Evolutionary conservation across 352 stramenopile genomes (phyloP).

Genomic region (Phytophthora idaei): DNA sequence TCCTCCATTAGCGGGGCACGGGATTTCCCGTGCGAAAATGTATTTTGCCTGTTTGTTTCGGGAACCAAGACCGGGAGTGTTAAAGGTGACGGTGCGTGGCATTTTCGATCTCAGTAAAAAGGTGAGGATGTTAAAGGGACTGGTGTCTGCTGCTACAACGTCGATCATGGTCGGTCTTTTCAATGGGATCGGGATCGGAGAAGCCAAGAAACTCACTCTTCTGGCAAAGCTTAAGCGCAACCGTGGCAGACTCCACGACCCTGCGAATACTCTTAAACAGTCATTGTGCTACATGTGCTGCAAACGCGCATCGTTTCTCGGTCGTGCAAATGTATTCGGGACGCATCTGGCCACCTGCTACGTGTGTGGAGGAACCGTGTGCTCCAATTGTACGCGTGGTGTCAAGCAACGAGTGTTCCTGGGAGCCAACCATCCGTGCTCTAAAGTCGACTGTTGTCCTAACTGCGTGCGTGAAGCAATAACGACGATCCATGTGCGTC

Average conservation of each 20-base stretch:
- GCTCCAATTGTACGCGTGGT: conserved; percentile 40
- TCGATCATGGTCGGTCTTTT: conserved; percentile 46
- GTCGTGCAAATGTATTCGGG: conserved; percentile 21
- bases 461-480: conserved; percentile 42
- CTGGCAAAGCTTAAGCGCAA: conserved; percentile 26
- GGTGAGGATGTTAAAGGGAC: conserved; percentile 24
- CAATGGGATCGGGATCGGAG: conserved; percentile 45
- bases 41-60: conserved; percentile 50
- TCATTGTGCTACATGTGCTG: conserved; percentile 23
- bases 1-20: conserved; percentile 39
- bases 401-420: conserved; percentile 55
- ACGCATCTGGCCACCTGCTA: conserved; percentile 39
- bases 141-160: conserved; percentile 32
- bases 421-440: conserved; percentile 21
- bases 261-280: conserved; percentile 9
- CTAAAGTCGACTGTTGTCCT: conserved; percentile 39
- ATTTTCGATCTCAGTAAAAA: conserved; percentile 53
- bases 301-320: conserved; percentile 31
- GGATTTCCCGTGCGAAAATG: conserved; percentile 39
- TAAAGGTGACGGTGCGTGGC: conserved; percentile 47
- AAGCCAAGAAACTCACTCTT: conserved; percentile 60
- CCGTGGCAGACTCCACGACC: conserved; percentile 2
- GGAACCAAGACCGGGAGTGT: conserved; percentile 27
- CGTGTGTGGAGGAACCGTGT: conserved; percentile 51
- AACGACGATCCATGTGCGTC: conserved; percentile 30